Percentiles rank a stretch among this genome's conserved stretches.
phyloP scores from a whole-genome alignment of 169 alveolate species.

The Plasmodium relictum region DNA sequence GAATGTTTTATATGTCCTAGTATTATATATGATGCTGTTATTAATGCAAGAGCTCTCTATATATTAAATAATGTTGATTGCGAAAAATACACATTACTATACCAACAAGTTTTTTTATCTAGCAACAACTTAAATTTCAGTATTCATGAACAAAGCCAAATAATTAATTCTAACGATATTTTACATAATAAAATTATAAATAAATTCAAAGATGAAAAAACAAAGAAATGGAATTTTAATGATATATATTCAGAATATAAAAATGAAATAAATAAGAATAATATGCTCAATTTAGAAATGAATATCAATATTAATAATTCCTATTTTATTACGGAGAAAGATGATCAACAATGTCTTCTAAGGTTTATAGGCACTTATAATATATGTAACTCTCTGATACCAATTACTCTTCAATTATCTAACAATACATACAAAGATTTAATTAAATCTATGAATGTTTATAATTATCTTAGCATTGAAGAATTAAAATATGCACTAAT shows the following conservation, averaged over 20 bases:
- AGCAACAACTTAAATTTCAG: slow-evolving; percentile 43
- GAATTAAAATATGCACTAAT: slow-evolving; percentile 83
- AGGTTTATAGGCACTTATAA: slow-evolving; percentile 67
- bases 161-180: slow-evolving; percentile 21
- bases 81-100: slow-evolving; percentile 46
- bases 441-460: slow-evolving; percentile 65
- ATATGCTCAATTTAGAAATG: slow-evolving; percentile 69
- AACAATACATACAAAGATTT: slow-evolving; percentile 56
- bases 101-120: slow-evolving; percentile 63
- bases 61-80: slow-evolving; percentile 66
- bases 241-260: slow-evolving; percentile 60
- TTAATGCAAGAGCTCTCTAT: slow-evolving; percentile 61
- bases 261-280: slow-evolving; percentile 66
- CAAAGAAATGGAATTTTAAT: slow-evolving; percentile 14
- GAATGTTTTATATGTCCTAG: slow-evolving; percentile 76
- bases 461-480: slow-evolving; percentile 69
- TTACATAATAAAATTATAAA: slow-evolving; percentile 64
- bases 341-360: slow-evolving; percentile 68
- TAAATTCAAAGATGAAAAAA: slow-evolving; percentile 12
- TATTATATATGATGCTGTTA: slow-evolving; percentile 68
- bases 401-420: slow-evolving; percentile 54
- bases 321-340: slow-evolving; percentile 37
- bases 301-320: slow-evolving; percentile 66
- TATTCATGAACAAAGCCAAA: slow-evolving; percentile 24
- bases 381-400: slow-evolving; percentile 49